Evolutionary conservation across 2,329 filamentous ascomycete species (phyloP).

Genomic region (Xylariaceae sp.): DNA sequence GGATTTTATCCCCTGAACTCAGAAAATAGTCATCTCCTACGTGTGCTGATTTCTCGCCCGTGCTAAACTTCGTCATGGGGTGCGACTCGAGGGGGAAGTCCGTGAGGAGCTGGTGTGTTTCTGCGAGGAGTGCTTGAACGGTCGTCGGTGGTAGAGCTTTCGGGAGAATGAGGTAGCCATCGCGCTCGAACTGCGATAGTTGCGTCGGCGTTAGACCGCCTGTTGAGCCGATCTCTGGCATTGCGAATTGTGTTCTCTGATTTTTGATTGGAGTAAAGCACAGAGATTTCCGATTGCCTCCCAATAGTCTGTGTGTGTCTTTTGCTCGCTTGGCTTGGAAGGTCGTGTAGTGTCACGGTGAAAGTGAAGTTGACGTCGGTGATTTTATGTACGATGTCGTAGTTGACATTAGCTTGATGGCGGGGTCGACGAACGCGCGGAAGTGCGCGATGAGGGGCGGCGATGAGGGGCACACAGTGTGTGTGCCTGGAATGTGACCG

Average conservation of each 20-base stretch:
- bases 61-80: constrained; percentile 91
- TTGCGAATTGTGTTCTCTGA: too few species aligned
- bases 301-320: not conserved
- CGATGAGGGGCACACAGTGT: too few species aligned
- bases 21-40: constrained; percentile 96
- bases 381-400: too few species aligned
- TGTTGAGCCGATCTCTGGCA: constrained; percentile 19
- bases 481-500: too few species aligned
- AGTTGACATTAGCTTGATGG: too few species aligned
- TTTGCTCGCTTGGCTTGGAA: too few species aligned
- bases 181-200: constrained; percentile 67
- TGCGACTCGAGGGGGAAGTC: constrained; percentile 78
- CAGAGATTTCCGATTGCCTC: too few species aligned
- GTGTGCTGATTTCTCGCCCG: constrained; percentile 71
- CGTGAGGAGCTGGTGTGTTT: constrained; percentile 72
- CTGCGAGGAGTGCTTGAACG: constrained; percentile 65
- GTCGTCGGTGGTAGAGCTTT: constrained; percentile 67
- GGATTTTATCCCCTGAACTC: constrained; percentile 81
- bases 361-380: too few species aligned
- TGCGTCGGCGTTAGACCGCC: constrained; percentile 69
- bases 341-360: too few species aligned
- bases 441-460: too few species aligned
- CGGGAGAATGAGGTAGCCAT: constrained; percentile 89
- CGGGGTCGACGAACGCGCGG: too few species aligned
- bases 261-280: too few species aligned